phyloP scores from a whole-genome alignment of 2,329 filamentous ascomycete genomes.

The Ceratocystis colombiana region DNA sequence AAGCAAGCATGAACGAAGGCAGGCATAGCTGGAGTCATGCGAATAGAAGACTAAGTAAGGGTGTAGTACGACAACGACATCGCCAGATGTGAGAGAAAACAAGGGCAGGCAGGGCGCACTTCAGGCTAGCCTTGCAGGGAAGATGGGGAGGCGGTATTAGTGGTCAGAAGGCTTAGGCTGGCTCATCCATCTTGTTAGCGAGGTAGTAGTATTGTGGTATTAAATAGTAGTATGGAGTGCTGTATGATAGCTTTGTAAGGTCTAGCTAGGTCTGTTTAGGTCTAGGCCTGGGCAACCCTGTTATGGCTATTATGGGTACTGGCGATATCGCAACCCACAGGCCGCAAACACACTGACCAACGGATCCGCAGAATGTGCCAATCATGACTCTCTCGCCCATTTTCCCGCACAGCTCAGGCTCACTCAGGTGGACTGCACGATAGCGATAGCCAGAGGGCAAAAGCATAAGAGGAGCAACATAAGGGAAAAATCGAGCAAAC shows the following conservation, averaged over 20 bases:
- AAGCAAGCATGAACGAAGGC: not conserved
- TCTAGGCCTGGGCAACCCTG: not conserved
- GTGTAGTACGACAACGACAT: not conserved
- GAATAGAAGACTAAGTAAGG: not conserved
- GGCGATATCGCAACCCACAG: slow-evolving; percentile 3
- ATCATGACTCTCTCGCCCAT: not conserved
- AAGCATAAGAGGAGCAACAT: not conserved
- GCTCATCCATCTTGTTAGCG: not conserved
- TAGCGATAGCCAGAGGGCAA: slow-evolving; percentile 3
- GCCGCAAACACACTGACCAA: slow-evolving; percentile 4
- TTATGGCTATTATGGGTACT: not conserved
- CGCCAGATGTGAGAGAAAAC: not conserved
- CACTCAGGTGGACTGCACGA: not conserved
- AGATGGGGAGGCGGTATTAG: not conserved
- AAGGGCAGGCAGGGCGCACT: not conserved
- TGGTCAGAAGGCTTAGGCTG: not conserved
- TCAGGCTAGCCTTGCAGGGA: slow-evolving; percentile 1
- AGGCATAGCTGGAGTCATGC: not conserved
- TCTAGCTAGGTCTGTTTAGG: not conserved
- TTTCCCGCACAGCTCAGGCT: not conserved
- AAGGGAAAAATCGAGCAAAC: not conserved
- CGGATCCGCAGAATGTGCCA: slow-evolving; percentile 13
- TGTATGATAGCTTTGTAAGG: not conserved
- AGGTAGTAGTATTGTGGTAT: not conserved
- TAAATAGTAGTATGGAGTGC: not conserved